Conservation (phyloP, 192 early-diverging fungal species). For the Coemansia sp. region DNA sequence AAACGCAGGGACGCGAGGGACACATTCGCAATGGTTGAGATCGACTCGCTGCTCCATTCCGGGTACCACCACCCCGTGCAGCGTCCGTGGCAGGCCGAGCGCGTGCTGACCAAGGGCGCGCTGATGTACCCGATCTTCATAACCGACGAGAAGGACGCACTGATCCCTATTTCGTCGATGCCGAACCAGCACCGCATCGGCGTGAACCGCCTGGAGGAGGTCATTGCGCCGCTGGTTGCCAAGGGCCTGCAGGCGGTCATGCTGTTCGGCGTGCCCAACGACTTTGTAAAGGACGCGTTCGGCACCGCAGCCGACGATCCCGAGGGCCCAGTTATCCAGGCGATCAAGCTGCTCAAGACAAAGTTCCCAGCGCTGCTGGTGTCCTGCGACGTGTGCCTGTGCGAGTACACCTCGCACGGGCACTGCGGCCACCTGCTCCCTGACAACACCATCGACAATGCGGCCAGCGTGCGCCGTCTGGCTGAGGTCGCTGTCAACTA, state of each 20-base stretch:
- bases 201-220: slow-evolving; percentile 68
- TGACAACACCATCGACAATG: slow-evolving; percentile 85
- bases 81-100: slow-evolving; percentile 78
- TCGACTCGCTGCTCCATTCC: slow-evolving; percentile 77
- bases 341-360: slow-evolving; percentile 70
- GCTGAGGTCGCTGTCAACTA: slow-evolving; percentile 82
- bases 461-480: slow-evolving; percentile 67
- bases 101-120: slow-evolving; percentile 61
- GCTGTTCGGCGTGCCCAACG: slow-evolving; percentile 88
- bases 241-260: slow-evolving; percentile 86
- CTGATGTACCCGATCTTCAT: slow-evolving; percentile 97
- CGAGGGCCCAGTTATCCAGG: slow-evolving; percentile 78
- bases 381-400: slow-evolving; percentile 94
- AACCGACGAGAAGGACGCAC: slow-evolving; percentile 70
- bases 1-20: not conserved
- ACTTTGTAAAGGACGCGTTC: slow-evolving; percentile 63
- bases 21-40: slow-evolving; percentile 26
- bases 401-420: slow-evolving; percentile 94
- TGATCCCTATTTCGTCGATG: slow-evolving; percentile 73
- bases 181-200: slow-evolving; percentile 86
- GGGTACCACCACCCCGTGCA: slow-evolving; percentile 79
- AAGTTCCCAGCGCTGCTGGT: slow-evolving; percentile 78
- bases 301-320: slow-evolving; percentile 82
- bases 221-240: slow-evolving; percentile 75
- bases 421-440: slow-evolving; percentile 83